phyloP scores from a whole-genome alignment of 805 yeast genomes.

The Hemisphaericaspora nanyangensis region DNA sequence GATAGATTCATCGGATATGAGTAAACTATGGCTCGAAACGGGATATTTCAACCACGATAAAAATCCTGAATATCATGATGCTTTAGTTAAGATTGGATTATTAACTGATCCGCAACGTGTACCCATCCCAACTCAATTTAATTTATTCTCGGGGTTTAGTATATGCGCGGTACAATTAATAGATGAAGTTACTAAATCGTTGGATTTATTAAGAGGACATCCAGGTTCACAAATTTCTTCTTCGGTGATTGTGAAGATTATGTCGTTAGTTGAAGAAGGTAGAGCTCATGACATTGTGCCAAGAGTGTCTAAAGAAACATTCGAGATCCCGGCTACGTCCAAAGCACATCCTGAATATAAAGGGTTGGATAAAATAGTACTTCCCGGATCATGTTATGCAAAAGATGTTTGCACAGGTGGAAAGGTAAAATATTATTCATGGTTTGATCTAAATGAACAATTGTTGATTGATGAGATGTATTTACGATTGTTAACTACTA shows the following conservation, averaged over 20 bases:
- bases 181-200: constrained; percentile 21
- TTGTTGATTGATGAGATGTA: constrained; percentile 33
- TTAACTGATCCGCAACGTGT: constrained; percentile 13
- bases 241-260: constrained; percentile 22
- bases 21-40: constrained; percentile 24
- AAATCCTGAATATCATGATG: constrained; percentile 30
- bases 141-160: constrained; percentile 32
- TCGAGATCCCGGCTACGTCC: constrained; percentile 21
- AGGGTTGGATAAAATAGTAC: constrained; percentile 7
- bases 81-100: constrained; percentile 25
- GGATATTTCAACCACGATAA: constrained; percentile 23
- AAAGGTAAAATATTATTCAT: constrained; percentile 22
- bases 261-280: constrained; percentile 32
- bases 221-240: constrained; percentile 15
- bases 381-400: constrained; percentile 24
- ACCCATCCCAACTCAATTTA: constrained; percentile 15
- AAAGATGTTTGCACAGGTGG: too few species aligned
- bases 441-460: constrained; percentile 56
- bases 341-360: constrained; percentile 29
- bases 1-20: constrained; percentile 8
- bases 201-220: constrained; percentile 20
- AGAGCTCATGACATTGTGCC: constrained; percentile 23
- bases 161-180: constrained; percentile 21
- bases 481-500: constrained; percentile 31
- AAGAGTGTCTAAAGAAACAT: constrained; percentile 14